phyloP scores from a whole-genome alignment of 129 eudicot species.

The Ambrosia artemisiifolia region DNA sequence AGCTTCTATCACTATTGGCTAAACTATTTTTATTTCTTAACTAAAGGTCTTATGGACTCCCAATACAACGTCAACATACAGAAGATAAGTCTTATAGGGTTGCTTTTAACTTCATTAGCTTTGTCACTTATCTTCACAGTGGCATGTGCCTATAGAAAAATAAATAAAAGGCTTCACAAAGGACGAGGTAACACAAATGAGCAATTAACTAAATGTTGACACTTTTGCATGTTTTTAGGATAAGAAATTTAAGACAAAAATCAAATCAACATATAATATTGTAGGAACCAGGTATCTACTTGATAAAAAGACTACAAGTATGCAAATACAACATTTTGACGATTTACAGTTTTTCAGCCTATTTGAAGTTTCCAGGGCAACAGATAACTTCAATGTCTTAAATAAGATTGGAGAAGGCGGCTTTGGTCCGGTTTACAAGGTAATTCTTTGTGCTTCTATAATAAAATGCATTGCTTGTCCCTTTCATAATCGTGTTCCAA shows the following conservation, averaged over 20 bases:
- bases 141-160: not conserved
- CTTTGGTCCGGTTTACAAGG: not conserved
- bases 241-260: not conserved
- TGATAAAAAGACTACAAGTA: not conserved
- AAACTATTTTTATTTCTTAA: not conserved
- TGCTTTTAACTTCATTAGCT: not conserved
- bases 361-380: not conserved
- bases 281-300: not conserved
- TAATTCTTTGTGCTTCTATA: not conserved
- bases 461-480: not conserved
- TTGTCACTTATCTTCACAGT: not conserved
- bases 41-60: not conserved
- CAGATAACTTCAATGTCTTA: not conserved
- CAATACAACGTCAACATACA: not conserved
- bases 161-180: not conserved
- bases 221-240: not conserved
- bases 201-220: not conserved
- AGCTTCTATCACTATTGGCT: not conserved
- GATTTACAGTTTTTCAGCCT: not conserved
- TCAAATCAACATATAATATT: not conserved
- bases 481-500: not conserved
- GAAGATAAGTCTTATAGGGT: not conserved
- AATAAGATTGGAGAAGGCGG: not conserved
- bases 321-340: not conserved
- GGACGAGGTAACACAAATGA: not conserved